Evolutionary conservation across 768 basidiomycete species (phyloP).

Genomic region (Calocybe gangraenosa): DNA sequence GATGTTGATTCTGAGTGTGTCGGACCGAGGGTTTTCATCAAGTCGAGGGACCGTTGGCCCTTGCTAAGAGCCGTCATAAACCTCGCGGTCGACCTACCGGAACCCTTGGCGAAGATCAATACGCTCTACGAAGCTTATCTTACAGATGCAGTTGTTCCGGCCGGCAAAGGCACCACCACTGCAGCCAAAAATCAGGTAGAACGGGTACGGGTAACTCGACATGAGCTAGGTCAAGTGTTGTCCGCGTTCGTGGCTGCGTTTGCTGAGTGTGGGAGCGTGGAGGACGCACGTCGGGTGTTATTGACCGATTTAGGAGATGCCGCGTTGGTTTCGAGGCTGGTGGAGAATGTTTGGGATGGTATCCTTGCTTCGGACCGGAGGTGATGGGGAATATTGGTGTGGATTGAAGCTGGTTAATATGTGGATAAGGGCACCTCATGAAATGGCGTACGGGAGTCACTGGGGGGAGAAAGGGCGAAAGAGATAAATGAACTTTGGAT

Average conservation of each 20-base stretch:
- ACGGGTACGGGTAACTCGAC: too few species aligned
- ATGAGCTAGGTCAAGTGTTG: conserved; percentile 4
- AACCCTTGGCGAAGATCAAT: conserved; percentile 6
- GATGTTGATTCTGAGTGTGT: too few species aligned
- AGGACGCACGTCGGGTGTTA: conserved; percentile 14
- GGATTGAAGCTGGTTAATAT: too few species aligned
- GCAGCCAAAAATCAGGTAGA: background rate
- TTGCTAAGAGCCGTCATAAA: conserved; percentile 13
- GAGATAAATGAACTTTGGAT: too few species aligned
- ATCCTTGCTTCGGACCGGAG: too few species aligned
- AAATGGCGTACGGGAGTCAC: too few species aligned
- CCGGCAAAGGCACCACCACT: background rate
- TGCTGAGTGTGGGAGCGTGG: conserved; percentile 8
- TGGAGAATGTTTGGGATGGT: conserved; percentile 7
- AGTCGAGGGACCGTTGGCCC: conserved; percentile 11
- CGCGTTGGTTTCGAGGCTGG: conserved; percentile 6
- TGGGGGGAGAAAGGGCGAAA: too few species aligned
- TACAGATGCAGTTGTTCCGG: background rate
- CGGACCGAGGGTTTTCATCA: background rate
- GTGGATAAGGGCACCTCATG: too few species aligned
- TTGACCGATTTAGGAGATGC: conserved; percentile 3
- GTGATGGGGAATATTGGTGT: too few species aligned
- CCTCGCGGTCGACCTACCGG: conserved; percentile 8
- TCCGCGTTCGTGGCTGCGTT: conserved; percentile 14
- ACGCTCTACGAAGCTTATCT: conserved; percentile 11